Conservation (phyloP, 305 asterid genomes). For the Euphrasia arctica region DNA sequence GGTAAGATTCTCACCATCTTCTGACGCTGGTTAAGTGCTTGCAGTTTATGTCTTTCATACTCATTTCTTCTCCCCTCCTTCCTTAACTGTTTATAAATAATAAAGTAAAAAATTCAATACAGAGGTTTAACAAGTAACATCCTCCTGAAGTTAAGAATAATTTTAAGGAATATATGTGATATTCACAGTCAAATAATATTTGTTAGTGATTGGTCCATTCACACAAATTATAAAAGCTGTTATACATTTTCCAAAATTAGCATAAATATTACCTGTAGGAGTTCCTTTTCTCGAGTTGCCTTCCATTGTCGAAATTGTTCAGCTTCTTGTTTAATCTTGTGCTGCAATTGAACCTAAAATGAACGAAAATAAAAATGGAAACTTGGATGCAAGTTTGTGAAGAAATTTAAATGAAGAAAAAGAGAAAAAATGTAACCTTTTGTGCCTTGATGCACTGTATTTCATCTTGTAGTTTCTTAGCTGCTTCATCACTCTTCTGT, state of each 20-base stretch:
- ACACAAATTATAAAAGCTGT: neutral
- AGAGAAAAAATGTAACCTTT: constrained; percentile 55
- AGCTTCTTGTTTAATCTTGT: constrained; percentile 95
- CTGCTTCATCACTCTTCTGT: constrained; percentile 98
- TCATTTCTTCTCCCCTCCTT: constrained; percentile 99
- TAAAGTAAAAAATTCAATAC: too few relatives aligned
- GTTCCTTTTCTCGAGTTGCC: constrained; percentile 94
- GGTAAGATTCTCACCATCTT: constrained; percentile 66
- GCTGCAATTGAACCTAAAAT: constrained; percentile 89
- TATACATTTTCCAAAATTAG: neutral
- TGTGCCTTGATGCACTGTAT: constrained; percentile 97
- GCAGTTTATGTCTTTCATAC: constrained; percentile 95
- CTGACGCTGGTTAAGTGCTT: constrained; percentile 96
- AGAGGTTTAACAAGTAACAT: neutral
- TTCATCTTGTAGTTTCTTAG: constrained; percentile 89
- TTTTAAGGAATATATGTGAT: too few relatives aligned
- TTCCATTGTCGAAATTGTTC: constrained; percentile 99
- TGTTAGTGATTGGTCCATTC: neutral
- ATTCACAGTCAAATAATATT: neutral
- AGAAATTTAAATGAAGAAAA: constrained; percentile 17
- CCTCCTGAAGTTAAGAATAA: too few relatives aligned
- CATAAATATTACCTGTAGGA: constrained; percentile 59
- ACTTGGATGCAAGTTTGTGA: neutral
- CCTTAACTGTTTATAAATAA: constrained; percentile 52
- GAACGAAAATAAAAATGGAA: neutral